A percentile compares a stretch with the other conserved stretches of the same genome.
Conservation (phyloP, 441 rosid species). For the Erodium trifolium region DNA sequence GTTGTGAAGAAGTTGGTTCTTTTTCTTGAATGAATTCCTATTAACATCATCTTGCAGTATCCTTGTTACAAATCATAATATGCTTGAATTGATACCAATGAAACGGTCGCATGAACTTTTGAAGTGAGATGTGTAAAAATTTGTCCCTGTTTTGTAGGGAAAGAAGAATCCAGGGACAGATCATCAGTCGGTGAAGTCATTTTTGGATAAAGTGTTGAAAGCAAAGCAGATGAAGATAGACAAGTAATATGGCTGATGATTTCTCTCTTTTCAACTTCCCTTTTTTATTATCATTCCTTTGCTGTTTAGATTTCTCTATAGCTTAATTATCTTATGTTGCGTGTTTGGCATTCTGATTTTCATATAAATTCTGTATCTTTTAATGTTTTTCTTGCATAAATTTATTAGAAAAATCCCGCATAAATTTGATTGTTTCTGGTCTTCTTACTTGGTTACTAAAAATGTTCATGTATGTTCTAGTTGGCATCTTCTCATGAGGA, state of each 20-base stretch:
- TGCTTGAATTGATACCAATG: background rate
- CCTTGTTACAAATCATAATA: background rate
- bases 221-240: constrained; percentile 93
- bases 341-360: background rate
- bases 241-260: constrained; percentile 38
- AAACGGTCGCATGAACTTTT: background rate
- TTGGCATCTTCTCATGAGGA: constrained; percentile 91
- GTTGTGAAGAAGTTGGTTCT: background rate
- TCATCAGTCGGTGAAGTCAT: constrained; percentile 47
- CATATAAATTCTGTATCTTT: background rate
- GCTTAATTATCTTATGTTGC: constrained; percentile 6
- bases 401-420: background rate
- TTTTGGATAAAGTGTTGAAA: constrained; percentile 49
- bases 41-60: background rate
- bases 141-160: constrained; percentile 45
- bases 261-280: constrained; percentile 9
- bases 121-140: background rate
- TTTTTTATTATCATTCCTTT: background rate
- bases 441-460: constrained; percentile 3
- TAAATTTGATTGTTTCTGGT: background rate
- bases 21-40: constrained; percentile 1
- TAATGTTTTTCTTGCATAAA: background rate
- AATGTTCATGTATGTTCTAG: constrained; percentile 28
- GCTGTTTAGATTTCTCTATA: background rate
- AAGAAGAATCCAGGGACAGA: constrained; percentile 87